Evolutionary conservation across 257 asterid species (phyloP).

Genomic region (Eustoma russellianum): DNA sequence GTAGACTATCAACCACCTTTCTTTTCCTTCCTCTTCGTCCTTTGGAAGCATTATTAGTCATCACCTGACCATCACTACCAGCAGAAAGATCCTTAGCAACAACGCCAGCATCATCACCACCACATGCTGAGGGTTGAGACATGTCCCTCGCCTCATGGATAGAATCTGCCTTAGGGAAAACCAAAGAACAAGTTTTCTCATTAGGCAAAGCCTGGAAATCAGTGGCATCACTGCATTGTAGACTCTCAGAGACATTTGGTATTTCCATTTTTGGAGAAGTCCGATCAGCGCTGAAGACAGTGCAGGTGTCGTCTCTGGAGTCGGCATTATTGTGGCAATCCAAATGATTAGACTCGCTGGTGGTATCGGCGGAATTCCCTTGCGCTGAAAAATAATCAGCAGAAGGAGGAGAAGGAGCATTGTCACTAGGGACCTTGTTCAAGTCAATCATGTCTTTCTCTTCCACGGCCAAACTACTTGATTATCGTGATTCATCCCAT

Average conservation of each 20-base stretch:
- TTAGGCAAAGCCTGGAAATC: not conserved
- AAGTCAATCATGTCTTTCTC: constrained; percentile 21
- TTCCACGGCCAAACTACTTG: constrained; percentile 5
- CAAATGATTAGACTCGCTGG: constrained; percentile 1
- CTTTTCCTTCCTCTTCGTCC: constrained; percentile 10
- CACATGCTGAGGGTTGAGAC: not conserved
- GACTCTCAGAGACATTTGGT: constrained; percentile 4
- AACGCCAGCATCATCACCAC: not conserved
- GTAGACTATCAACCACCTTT: constrained; percentile 1
- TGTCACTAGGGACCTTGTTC: constrained; percentile 23
- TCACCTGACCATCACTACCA: constrained; percentile 1
- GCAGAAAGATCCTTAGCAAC: constrained; percentile 6
- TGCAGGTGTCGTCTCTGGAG: not conserved
- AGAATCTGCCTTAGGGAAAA: not conserved
- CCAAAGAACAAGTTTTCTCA: not conserved
- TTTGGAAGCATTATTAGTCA: constrained; percentile 2
- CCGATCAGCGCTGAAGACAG: not conserved
- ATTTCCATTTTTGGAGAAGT: not conserved
- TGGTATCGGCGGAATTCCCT: not conserved
- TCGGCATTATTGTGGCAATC: not conserved
- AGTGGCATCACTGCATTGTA: not conserved
- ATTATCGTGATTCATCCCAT: constrained; percentile 24
- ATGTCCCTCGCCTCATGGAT: constrained; percentile 3
- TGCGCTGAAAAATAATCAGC: constrained; percentile 8
- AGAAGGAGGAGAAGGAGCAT: constrained; percentile 10